These are phyloP conservation scores for Kurtzmaniella quercitrusa DNA, from an alignment of 1,139 yeast genomes.

Conservation along the genomic window DNA sequence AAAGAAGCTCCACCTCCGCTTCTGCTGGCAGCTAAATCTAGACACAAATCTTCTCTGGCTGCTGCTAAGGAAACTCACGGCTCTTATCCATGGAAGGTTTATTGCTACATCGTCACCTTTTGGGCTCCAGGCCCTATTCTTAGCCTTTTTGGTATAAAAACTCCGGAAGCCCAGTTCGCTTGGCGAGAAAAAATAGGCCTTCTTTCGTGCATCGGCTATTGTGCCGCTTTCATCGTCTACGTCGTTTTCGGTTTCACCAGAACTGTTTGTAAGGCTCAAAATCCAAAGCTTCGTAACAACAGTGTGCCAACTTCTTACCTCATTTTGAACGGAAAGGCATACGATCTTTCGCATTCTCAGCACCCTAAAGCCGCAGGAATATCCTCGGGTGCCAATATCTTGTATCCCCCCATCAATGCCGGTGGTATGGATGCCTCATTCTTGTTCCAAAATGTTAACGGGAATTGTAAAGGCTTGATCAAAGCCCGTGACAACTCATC, in stretches of 20 bases:
- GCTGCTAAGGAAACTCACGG: conserved; percentile 11
- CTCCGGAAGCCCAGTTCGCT: conserved; percentile 82
- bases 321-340: conserved; percentile 79
- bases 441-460: conserved; percentile 91
- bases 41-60: conserved; percentile 3
- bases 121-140: conserved; percentile 87
- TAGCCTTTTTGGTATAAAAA: conserved; percentile 69
- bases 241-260: conserved; percentile 89
- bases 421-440: conserved; percentile 90
- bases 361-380: conserved; percentile 86
- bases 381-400: conserved; percentile 57
- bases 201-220: conserved; percentile 64
- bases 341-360: conserved; percentile 61
- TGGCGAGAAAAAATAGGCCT: conserved; percentile 96
- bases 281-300: conserved; percentile 52
- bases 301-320: conserved; percentile 59
- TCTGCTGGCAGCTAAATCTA: conserved; percentile 7
- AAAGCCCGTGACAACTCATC: conserved; percentile 66
- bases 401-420: conserved; percentile 82
- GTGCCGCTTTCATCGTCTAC: conserved; percentile 79
- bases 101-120: conserved; percentile 76
- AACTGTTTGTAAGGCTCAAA: conserved; percentile 66
- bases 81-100: conserved; percentile 72
- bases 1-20: conserved; percentile 8
- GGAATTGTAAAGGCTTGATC: conserved; percentile 81